Conservation (phyloP, 768 basidiomycete species). For the Leccinum olivaceopallidum region DNA sequence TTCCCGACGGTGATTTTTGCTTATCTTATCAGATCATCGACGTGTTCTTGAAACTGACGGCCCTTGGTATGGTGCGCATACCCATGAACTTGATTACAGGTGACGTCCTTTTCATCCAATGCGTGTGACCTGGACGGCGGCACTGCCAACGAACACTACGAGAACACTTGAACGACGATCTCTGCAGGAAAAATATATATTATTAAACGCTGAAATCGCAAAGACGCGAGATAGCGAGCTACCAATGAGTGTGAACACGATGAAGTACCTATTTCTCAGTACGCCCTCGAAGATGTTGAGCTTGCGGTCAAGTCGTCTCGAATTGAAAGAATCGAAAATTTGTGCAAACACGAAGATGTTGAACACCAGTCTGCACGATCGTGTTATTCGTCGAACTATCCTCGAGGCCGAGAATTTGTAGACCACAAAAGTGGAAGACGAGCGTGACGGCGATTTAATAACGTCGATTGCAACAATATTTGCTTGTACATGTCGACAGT, state of each 20-base stretch:
- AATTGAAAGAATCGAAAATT: constrained; percentile 95
- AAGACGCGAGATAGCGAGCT: constrained; percentile 23
- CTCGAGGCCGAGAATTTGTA: constrained; percentile 65
- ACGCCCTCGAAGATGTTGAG: constrained; percentile 91
- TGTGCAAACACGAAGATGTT: constrained; percentile 98
- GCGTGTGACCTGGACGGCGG: constrained; percentile 85
- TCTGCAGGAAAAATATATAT: constrained; percentile 48
- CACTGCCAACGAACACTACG: constrained; percentile 89
- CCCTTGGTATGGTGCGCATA: too few species aligned
- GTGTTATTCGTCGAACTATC: constrained; percentile 35
- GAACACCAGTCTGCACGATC: constrained; percentile 88
- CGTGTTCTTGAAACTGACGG: too few species aligned
- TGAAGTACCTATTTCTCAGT: constrained; percentile 77
- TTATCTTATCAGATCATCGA: too few species aligned
- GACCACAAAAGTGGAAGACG: constrained; percentile 86
- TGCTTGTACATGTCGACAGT: constrained; percentile 96
- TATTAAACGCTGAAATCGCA: constrained; percentile 4
- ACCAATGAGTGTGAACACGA: constrained; percentile 85
- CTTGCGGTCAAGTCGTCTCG: constrained; percentile 72
- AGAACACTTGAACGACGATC: constrained; percentile 76
- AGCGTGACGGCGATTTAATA: constrained; percentile 83
- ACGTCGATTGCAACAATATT: constrained; percentile 86
- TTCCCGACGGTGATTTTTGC: too few species aligned
- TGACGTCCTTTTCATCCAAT: constrained; percentile 39
- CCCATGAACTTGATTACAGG: too few species aligned